Percentiles rank a stretch among this genome's conserved stretches.
Evolutionary conservation across 148 eudicot species (phyloP).

Genomic region (Silene uniflora): DNA sequence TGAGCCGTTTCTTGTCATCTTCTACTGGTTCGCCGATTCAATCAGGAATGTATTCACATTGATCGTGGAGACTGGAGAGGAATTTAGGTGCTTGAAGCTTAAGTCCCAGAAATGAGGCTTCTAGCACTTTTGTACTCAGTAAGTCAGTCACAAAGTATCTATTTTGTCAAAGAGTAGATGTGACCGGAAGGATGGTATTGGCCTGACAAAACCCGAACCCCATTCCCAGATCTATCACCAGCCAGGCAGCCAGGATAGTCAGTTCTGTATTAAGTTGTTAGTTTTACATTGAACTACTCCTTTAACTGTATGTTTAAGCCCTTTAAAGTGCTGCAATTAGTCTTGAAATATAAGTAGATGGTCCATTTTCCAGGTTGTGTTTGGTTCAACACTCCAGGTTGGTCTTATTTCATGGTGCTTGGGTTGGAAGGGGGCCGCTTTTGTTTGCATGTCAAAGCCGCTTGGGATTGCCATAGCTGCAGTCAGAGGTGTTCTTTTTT

Average conservation of each 20-base stretch:
- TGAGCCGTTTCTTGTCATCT: constrained; percentile 57
- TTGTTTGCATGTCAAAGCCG: too few species aligned
- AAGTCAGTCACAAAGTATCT: constrained; percentile 19
- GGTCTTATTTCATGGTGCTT: constrained; percentile 63
- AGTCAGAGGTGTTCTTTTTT: too few species aligned
- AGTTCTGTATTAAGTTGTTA: too few species aligned
- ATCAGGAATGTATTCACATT: constrained; percentile 40
- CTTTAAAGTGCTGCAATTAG: too few species aligned
- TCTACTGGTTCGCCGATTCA: constrained; percentile 70
- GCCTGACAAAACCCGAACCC: too few species aligned
- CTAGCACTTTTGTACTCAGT: constrained; percentile 66
- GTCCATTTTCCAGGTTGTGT: constrained; percentile 42
- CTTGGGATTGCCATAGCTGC: too few species aligned
- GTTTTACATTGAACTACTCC: too few species aligned
- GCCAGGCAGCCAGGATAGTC: too few species aligned
- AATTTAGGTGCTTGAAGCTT: constrained; percentile 65
- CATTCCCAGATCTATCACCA: too few species aligned
- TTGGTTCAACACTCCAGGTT: constrained; percentile 70
- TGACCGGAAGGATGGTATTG: too few species aligned
- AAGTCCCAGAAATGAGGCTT: constrained; percentile 44
- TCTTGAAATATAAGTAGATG: neutral
- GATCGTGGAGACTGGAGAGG: constrained; percentile 49
- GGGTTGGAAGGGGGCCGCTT: neutral
- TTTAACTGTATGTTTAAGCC: too few species aligned
- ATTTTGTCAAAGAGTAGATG: too few species aligned